Conservation (phyloP, 2,329 filamentous ascomycete species). For the Davidsoniella neocaledoniae region DNA sequence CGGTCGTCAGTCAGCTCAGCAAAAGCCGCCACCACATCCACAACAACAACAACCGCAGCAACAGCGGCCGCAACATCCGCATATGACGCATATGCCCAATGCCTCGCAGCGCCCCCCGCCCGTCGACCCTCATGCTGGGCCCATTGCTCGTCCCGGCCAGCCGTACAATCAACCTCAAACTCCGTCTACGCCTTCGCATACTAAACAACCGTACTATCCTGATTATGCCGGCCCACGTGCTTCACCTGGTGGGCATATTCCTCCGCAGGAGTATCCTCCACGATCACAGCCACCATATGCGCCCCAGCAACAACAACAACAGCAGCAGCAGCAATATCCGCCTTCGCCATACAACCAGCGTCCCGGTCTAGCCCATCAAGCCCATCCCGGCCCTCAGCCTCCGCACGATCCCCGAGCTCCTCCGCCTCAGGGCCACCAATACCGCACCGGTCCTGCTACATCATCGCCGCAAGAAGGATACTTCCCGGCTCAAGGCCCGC, state of each 20-base stretch:
- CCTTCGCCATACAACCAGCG: constrained; percentile 6
- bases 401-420: constrained; percentile 1
- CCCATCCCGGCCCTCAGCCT: constrained; percentile 1
- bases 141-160: constrained; percentile 14
- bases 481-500: neutral
- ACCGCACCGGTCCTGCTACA: neutral
- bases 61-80: constrained; percentile 13
- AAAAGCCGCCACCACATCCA: constrained; percentile 12
- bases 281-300: constrained; percentile 13
- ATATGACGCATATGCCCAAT: constrained; percentile 5
- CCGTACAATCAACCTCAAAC: constrained; percentile 13
- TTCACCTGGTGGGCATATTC: constrained; percentile 26
- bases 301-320: constrained; percentile 18
- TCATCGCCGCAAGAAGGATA: neutral
- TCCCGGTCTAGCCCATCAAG: neutral
- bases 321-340: constrained; percentile 12
- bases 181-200: constrained; percentile 13
- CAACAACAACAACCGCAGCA: constrained; percentile 17
- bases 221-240: constrained; percentile 28
- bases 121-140: constrained; percentile 15
- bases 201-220: constrained; percentile 26
- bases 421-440: neutral
- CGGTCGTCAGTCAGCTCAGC: constrained; percentile 16
- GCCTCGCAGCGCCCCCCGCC: constrained; percentile 4
- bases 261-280: constrained; percentile 27